Percentiles rank a stretch among this genome's conserved stretches.
Evolutionary conservation across 139 green algal genomes (phyloP).

Genomic region (Tetradesmus obliquus): DNA sequence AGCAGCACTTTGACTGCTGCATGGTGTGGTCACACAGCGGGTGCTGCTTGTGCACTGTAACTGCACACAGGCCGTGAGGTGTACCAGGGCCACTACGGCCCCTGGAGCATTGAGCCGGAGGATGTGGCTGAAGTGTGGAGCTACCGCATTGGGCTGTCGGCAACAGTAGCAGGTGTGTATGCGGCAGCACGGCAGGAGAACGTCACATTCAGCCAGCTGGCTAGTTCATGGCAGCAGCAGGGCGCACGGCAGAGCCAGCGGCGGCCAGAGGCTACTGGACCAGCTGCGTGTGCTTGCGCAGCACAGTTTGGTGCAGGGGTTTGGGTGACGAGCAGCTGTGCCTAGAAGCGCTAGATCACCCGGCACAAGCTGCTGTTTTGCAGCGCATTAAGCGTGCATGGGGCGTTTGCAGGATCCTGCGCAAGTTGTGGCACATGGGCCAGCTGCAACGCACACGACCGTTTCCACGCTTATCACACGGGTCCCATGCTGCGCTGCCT

Average conservation of each 20-base stretch:
- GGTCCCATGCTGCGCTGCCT: not conserved
- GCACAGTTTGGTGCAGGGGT: no score
- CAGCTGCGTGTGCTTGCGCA: no score
- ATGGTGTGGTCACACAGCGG: not conserved
- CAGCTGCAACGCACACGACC: not conserved
- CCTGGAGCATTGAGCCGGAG: constrained; percentile 64
- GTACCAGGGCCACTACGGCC: constrained; percentile 71
- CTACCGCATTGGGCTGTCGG: constrained; percentile 69
- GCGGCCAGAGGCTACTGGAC: no score
- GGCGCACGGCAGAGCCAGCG: not conserved
- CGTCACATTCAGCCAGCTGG: constrained; percentile 7
- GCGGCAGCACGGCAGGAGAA: not conserved
- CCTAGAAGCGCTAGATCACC: not conserved
- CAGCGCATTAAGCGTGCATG: not conserved
- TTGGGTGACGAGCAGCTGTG: not conserved
- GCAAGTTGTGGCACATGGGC: not conserved
- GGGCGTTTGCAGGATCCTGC: not conserved
- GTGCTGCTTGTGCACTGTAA: not conserved
- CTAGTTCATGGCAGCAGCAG: not conserved
- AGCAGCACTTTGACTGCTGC: not conserved
- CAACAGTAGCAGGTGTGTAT: constrained; percentile 52
- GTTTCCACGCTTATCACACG: not conserved
- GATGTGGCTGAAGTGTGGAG: constrained; percentile 69
- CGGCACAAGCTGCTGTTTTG: not conserved
- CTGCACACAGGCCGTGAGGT: constrained; percentile 35